A percentile compares a stretch with the other conserved stretches of the same genome.
Conservation (phyloP, 2,329 filamentous ascomycete species). For the Monosporascus sp. region DNA sequence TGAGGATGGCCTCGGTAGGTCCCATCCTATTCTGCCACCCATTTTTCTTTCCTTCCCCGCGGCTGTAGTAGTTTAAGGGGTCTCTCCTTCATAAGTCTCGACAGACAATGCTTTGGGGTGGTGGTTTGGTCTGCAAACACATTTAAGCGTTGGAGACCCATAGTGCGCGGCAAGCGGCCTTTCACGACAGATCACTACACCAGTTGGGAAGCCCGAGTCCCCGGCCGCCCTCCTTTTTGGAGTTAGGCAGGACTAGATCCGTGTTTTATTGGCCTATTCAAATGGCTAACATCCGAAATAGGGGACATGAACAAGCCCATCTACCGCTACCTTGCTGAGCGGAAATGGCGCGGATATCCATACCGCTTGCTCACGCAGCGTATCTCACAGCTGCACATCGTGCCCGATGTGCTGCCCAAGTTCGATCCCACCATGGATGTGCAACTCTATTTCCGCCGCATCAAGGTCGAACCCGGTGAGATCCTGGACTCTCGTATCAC, state of each 20-base stretch:
- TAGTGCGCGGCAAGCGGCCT: constrained; percentile 1
- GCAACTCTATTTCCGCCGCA: constrained; percentile 70
- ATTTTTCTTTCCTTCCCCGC: too few relatives aligned
- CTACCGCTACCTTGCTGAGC: constrained; percentile 82
- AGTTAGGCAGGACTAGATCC: constrained; percentile 1
- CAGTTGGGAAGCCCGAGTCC: constrained; percentile 13
- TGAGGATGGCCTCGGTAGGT: constrained; percentile 80
- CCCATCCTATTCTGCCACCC: not conserved
- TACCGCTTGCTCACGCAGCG: constrained; percentile 77
- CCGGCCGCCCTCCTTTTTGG: constrained; percentile 14
- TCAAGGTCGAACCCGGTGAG: constrained; percentile 67
- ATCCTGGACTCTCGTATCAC: constrained; percentile 71
- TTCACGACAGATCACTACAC: constrained; percentile 12
- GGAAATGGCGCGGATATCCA: constrained; percentile 82
- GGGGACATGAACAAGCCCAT: constrained; percentile 95
- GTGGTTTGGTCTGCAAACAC: constrained; percentile 1
- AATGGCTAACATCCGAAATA: constrained; percentile 30
- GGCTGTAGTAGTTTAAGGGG: too few relatives aligned
- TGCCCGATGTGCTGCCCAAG: constrained; percentile 80
- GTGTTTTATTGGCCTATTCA: not conserved
- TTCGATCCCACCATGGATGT: constrained; percentile 77
- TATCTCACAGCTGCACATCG: constrained; percentile 77
- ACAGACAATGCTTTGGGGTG: not conserved
- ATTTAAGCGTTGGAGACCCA: not conserved
- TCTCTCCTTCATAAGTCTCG: too few relatives aligned